phyloP scores from a whole-genome alignment of 768 basidiomycete genomes.

The Russula vinacea region DNA sequence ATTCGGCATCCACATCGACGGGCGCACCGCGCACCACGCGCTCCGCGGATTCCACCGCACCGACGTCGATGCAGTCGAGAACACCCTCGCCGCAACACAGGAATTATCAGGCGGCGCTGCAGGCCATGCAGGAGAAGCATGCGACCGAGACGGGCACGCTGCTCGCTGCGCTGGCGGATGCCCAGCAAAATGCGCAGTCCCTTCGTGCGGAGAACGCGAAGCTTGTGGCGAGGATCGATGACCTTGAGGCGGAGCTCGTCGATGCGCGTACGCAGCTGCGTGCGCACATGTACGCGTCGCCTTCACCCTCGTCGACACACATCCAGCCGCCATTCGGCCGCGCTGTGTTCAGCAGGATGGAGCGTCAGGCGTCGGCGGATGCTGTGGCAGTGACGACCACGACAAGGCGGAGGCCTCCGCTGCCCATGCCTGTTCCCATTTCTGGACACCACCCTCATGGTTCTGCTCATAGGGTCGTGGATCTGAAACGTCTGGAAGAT shows the following conservation, averaged over 20 bases:
- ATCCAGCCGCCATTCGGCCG: constrained; percentile 14
- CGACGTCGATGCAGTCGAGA: constrained; percentile 52
- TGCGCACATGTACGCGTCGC: constrained; percentile 26
- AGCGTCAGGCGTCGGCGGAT: constrained; percentile 13
- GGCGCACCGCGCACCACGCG: constrained; percentile 44
- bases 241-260: constrained; percentile 39
- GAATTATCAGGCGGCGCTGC: constrained; percentile 38
- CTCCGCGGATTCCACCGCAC: constrained; percentile 61
- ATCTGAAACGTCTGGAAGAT: background rate
- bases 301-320: constrained; percentile 5
- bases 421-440: background rate
- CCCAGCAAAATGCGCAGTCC: constrained; percentile 60
- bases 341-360: constrained; percentile 16
- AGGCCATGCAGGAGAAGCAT: constrained; percentile 61
- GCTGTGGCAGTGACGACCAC: background rate
- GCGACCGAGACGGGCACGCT: constrained; percentile 67
- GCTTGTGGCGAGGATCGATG: constrained; percentile 41
- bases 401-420: constrained; percentile 3
- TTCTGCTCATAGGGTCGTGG: background rate
- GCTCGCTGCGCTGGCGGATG: constrained; percentile 68
- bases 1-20: constrained; percentile 55
- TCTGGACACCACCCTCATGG: background rate
- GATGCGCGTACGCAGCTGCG: constrained; percentile 34
- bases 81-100: constrained; percentile 46
- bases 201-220: constrained; percentile 63